Evolutionary conservation across 257 asterid species (phyloP).

Genomic region (Nicotiana otophora): DNA sequence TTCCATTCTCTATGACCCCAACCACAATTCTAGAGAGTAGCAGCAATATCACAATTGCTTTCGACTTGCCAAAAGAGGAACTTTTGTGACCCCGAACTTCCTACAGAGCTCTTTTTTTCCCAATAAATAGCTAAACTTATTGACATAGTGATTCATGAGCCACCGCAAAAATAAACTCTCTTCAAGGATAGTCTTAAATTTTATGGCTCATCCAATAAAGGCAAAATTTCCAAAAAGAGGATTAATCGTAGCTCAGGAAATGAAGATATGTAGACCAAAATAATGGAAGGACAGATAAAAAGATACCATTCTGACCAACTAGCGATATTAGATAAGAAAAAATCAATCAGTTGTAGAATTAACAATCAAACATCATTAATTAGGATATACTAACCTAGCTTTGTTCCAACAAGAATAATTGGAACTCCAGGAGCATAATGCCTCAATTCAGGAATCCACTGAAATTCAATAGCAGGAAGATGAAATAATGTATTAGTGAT

Average conservation of each 20-base stretch:
- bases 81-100: not conserved
- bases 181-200: not conserved
- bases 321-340: not conserved
- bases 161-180: not conserved
- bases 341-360: not conserved
- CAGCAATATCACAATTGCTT: not conserved
- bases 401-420: conserved; percentile 87
- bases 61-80: not conserved
- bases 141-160: not conserved
- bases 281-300: not conserved
- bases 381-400: conserved; percentile 61
- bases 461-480: conserved; percentile 25
- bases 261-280: not conserved
- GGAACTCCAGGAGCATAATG: conserved; percentile 94
- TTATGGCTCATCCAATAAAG: not conserved
- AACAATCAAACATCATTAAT: not conserved
- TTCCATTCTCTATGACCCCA: not conserved
- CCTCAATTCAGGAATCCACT: conserved; percentile 97
- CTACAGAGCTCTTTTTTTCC: not conserved
- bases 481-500: not conserved
- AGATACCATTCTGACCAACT: not conserved
- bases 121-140: not conserved
- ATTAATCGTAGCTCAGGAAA: not conserved
- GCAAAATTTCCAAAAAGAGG: not conserved
- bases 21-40: not conserved